phyloP scores from a whole-genome alignment of 1,284 basidiomycete species.

The Xerocomus amazonicus region DNA sequence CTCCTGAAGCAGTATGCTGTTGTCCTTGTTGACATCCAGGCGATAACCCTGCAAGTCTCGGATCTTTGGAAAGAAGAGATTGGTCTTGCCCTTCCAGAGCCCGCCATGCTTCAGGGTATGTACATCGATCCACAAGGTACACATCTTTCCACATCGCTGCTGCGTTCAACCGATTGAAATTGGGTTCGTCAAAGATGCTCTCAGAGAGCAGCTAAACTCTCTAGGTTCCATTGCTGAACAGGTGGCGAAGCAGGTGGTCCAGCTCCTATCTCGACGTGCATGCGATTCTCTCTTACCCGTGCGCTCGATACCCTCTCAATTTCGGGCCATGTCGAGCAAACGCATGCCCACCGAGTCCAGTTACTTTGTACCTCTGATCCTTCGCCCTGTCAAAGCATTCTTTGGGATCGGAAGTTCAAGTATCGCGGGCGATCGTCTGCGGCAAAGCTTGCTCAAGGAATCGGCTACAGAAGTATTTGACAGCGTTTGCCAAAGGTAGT shows the following conservation, averaged over 20 bases:
- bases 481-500: slow-evolving; percentile 65
- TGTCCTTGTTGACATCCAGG: slow-evolving; percentile 61
- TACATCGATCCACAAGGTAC: slow-evolving; percentile 52
- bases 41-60: slow-evolving; percentile 47
- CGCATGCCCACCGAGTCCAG: slow-evolving; percentile 71
- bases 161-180: background rate
- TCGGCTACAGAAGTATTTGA: slow-evolving; percentile 72
- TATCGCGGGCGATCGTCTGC: slow-evolving; percentile 56
- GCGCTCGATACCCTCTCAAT: slow-evolving; percentile 83
- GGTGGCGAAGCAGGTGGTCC: slow-evolving; percentile 63
- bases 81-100: slow-evolving; percentile 50
- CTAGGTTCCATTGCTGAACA: slow-evolving; percentile 50
- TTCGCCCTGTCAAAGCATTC: slow-evolving; percentile 80
- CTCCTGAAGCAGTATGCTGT: slow-evolving; percentile 58
- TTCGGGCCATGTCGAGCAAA: slow-evolving; percentile 77
- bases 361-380: slow-evolving; percentile 78
- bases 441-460: slow-evolving; percentile 47
- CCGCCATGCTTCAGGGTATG: slow-evolving; percentile 34
- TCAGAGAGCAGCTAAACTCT: slow-evolving; percentile 48
- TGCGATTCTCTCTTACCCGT: slow-evolving; percentile 85
- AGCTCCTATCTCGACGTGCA: slow-evolving; percentile 73
- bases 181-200: slow-evolving; percentile 43
- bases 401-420: slow-evolving; percentile 59
- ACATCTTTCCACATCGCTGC: slow-evolving; percentile 1
- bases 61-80: slow-evolving; percentile 69